A percentile compares a stretch with the other conserved stretches of the same genome.
Evolutionary conservation across 345 rosid genomes (phyloP).

Genomic region (Eucalyptus rudis): DNA sequence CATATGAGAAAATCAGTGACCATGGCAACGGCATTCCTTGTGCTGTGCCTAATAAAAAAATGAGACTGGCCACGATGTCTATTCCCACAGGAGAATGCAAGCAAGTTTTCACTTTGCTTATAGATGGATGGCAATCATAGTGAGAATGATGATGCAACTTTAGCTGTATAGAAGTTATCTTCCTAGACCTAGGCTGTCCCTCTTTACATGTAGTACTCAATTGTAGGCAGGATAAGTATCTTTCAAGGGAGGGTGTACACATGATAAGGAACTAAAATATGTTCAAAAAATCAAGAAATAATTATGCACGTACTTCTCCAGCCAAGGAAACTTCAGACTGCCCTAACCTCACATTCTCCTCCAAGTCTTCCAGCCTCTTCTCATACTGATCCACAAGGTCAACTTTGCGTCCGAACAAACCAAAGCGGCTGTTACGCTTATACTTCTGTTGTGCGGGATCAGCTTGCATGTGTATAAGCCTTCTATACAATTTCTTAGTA

Average conservation of each 20-base stretch:
- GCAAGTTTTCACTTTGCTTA: not conserved
- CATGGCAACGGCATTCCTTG: not conserved
- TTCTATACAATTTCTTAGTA: constrained; percentile 37
- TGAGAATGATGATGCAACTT: not conserved
- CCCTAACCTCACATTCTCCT: constrained; percentile 54
- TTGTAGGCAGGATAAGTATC: not conserved
- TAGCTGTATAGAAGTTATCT: not conserved
- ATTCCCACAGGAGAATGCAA: not conserved
- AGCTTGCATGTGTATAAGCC: constrained; percentile 32
- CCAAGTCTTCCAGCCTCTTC: constrained; percentile 50
- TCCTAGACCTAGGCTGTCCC: not conserved
- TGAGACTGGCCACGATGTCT: not conserved
- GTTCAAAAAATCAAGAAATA: not conserved
- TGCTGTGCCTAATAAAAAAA: not conserved
- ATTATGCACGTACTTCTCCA: constrained; percentile 30
- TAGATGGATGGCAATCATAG: not conserved
- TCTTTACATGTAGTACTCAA: not conserved
- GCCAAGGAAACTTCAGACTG: constrained; percentile 56
- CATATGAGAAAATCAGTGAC: not conserved
- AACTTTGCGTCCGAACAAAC: constrained; percentile 35
- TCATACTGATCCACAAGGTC: constrained; percentile 61
- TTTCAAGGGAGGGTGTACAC: not conserved
- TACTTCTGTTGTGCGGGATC: constrained; percentile 20
- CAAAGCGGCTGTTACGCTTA: constrained; percentile 4
- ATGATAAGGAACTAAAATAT: not conserved